phyloP scores from a whole-genome alignment of 192 early-diverging fungal genomes.

The Backusella morwellensis region DNA sequence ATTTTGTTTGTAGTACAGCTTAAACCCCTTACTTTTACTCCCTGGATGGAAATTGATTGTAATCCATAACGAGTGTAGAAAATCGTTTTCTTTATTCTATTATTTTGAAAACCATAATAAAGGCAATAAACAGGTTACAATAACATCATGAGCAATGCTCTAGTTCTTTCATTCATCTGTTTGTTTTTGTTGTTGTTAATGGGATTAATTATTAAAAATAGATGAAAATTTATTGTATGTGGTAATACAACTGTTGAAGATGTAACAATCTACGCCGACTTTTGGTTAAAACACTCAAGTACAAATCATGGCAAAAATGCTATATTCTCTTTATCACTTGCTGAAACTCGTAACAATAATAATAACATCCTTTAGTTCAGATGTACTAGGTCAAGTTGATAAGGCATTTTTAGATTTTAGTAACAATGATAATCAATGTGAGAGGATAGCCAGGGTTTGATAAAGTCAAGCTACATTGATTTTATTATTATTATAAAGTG shows the following conservation, averaged over 20 bases:
- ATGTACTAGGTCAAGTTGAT: not conserved
- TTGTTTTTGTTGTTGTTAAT: not conserved
- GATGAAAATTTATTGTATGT: not conserved
- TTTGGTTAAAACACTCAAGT: not conserved
- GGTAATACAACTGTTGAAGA: not conserved
- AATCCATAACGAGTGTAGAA: not conserved
- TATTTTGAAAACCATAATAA: not conserved
- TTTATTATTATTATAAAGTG: too few relatives aligned
- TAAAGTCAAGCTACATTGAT: too few relatives aligned
- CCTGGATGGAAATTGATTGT: not conserved
- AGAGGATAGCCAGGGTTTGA: not conserved
- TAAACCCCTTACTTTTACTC: constrained; percentile 1
- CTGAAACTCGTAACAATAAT: not conserved
- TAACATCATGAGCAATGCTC: not conserved
- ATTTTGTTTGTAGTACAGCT: not conserved
- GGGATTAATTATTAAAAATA: not conserved
- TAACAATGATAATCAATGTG: not conserved
- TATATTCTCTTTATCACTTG: not conserved
- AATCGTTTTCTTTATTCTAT: not conserved
- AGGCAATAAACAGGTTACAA: not conserved
- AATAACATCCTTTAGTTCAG: not conserved
- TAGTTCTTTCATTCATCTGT: not conserved
- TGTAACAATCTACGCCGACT: not conserved
- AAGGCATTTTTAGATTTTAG: too few relatives aligned
- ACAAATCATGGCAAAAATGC: not conserved